Evolutionary conservation across 495 filamentous ascomycete genomes (phyloP).

Genomic region (Penicillium silybi): DNA sequence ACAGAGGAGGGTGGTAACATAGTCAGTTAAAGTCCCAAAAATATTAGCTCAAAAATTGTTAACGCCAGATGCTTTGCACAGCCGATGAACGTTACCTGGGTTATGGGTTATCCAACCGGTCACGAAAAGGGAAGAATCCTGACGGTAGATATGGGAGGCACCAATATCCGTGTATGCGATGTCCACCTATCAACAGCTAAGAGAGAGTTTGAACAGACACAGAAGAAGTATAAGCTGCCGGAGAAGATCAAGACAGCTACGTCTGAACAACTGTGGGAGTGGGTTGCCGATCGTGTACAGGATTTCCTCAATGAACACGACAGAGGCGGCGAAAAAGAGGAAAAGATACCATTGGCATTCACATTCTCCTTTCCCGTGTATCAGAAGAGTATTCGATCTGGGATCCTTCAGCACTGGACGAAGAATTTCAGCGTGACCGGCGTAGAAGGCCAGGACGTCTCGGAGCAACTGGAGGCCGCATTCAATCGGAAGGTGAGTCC

Average conservation of each 20-base stretch:
- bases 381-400: constrained; percentile 83
- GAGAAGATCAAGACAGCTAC: constrained; percentile 80
- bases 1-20: constrained; percentile 79
- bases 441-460: constrained; percentile 86
- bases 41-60: background rate
- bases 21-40: constrained; percentile 50
- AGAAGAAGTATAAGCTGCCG: constrained; percentile 88
- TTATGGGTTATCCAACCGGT: constrained; percentile 79
- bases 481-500: constrained; percentile 58
- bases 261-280: constrained; percentile 82
- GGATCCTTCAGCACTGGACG: constrained; percentile 90
- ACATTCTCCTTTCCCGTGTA: constrained; percentile 94
- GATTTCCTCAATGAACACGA: constrained; percentile 83
- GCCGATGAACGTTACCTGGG: constrained; percentile 98
- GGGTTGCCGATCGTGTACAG: constrained; percentile 83
- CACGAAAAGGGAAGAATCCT: constrained; percentile 81
- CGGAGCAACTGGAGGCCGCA: constrained; percentile 80
- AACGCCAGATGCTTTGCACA: constrained; percentile 30
- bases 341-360: constrained; percentile 73
- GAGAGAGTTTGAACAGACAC: constrained; percentile 87
- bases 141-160: constrained; percentile 93
- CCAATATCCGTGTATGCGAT: constrained; percentile 90
- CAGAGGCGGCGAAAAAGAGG: constrained; percentile 42
- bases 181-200: constrained; percentile 74
- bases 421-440: constrained; percentile 92